Evolutionary conservation across 192 early-diverging fungal genomes (phyloP).

Genomic region (Rhizophlyctis rosea): DNA sequence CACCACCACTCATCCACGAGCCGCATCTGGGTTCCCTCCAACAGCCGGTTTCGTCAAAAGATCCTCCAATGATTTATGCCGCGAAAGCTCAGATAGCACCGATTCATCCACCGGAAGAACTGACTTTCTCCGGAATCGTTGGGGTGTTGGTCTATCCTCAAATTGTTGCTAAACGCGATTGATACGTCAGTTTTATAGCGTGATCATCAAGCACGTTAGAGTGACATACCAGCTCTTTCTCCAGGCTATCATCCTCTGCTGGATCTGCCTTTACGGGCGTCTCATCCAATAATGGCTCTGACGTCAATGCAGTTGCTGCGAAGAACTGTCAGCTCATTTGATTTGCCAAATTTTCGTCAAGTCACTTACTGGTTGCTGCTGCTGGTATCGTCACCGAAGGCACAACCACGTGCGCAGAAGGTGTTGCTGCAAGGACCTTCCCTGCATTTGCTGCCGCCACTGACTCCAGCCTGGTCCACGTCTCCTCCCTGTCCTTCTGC

Average conservation of each 20-base stretch:
- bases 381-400: too few relatives aligned
- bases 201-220: too few relatives aligned
- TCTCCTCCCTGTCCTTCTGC: constrained; percentile 72
- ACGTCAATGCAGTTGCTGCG: background rate
- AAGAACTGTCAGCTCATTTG: background rate
- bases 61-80: constrained; percentile 61
- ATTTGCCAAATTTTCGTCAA: too few relatives aligned
- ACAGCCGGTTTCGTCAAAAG: constrained; percentile 20
- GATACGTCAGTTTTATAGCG: background rate
- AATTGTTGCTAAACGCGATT: constrained; percentile 42
- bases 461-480: constrained; percentile 76
- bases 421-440: constrained; percentile 21
- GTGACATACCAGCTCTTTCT: constrained; percentile 36
- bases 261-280: constrained; percentile 25
- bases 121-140: constrained; percentile 61
- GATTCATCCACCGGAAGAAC: constrained; percentile 64
- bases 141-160: constrained; percentile 48
- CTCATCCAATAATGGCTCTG: constrained; percentile 16
- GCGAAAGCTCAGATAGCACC: constrained; percentile 54
- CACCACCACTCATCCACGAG: too few relatives aligned
- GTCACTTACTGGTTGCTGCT: too few relatives aligned
- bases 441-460: constrained; percentile 42
- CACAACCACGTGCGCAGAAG: too few relatives aligned
- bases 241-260: constrained; percentile 44
- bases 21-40: too few relatives aligned